phyloP scores from a whole-genome alignment of 1,284 basidiomycete genomes.

The Meira nashicola region DNA sequence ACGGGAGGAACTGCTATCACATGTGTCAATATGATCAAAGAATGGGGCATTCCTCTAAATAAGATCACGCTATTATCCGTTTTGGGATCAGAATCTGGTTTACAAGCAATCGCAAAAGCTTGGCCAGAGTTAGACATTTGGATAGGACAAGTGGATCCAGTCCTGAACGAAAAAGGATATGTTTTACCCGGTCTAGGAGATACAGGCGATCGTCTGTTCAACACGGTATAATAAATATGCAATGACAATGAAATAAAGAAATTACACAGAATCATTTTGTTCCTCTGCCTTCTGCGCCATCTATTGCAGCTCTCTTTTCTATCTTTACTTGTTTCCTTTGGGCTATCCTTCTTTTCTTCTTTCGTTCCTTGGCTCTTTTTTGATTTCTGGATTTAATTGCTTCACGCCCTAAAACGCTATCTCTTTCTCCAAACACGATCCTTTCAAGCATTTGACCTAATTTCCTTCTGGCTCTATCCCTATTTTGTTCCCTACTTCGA shows the following conservation, averaged over 20 bases:
- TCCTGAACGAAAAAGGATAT: constrained; percentile 37
- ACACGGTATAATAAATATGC: constrained; percentile 21
- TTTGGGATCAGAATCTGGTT: constrained; percentile 71
- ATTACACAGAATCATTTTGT: not conserved
- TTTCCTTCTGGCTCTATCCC: constrained; percentile 33
- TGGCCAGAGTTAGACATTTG: constrained; percentile 76
- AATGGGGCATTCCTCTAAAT: constrained; percentile 49
- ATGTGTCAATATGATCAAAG: constrained; percentile 47
- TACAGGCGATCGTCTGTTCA: constrained; percentile 40
- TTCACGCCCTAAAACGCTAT: not conserved
- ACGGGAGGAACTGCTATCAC: constrained; percentile 82
- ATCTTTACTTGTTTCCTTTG: no score
- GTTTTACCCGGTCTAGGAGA: constrained; percentile 48
- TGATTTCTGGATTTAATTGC: not conserved
- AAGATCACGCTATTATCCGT: constrained; percentile 78
- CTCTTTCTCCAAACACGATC: not conserved
- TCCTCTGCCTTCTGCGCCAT: no score
- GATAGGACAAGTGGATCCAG: constrained; percentile 39
- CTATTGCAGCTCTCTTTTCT: no score
- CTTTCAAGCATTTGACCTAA: constrained; percentile 35
- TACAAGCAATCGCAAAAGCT: constrained; percentile 64
- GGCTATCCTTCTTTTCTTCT: constrained; percentile 1
- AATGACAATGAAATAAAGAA: not conserved
- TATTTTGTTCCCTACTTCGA: constrained; percentile 35
- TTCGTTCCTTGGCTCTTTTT: constrained; percentile 1